Base-by-base conservation (phyloP, 495 filamentous ascomycete genomes). In the Hypoxylon subgilvum region DNA sequence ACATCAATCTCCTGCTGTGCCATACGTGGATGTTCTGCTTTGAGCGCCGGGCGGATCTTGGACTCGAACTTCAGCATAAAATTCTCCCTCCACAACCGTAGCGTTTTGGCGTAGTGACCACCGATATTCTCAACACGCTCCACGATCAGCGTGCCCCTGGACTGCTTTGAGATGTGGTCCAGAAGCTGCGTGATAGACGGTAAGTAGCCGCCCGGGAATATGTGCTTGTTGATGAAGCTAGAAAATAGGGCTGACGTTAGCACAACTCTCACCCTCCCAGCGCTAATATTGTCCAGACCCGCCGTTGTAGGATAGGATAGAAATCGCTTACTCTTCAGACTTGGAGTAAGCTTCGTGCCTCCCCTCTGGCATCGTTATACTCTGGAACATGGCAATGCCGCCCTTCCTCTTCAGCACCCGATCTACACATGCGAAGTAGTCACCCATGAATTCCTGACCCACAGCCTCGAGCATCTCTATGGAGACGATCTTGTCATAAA, bases 391-490 rank as follows among this genome's bases (percentile, higher is more conserved):
- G 6, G 84, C 82, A 31, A 90, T 82, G 0, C 87, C 87, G 2
- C 82, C 81, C 0, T 85, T 77, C 12, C 65, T 71, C 69, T 90
- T 88, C 35, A 90, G 63, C 40, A 89, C 61, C 45, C 68, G 66
- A 56, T 87, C 73, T 7, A 90, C 73, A 55, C 78, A 74, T n/a
- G 67, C 69, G 57, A 87, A 87, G 49, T 85, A 90, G 2, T 73
- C 83, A 12, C 79, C 74, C 18, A 90, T 62, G 56, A 79, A 89
- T 60, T 87, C 81, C 36, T 73, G 65, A 6, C 88, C 87, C 5
- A 90, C 88, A 4, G 86, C 87, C 69, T 90, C 87, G 22, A 90
- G 69, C 88, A 90, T 91, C 68, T 90, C 88, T 54, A 89, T 86
- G 6, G 82, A 86, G 10, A 89, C 76, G 10, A 90, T 71, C 63